Evolutionary conservation across 208 protist species (phyloP).

Genomic region (Balamuthia mandrillaris): DNA sequence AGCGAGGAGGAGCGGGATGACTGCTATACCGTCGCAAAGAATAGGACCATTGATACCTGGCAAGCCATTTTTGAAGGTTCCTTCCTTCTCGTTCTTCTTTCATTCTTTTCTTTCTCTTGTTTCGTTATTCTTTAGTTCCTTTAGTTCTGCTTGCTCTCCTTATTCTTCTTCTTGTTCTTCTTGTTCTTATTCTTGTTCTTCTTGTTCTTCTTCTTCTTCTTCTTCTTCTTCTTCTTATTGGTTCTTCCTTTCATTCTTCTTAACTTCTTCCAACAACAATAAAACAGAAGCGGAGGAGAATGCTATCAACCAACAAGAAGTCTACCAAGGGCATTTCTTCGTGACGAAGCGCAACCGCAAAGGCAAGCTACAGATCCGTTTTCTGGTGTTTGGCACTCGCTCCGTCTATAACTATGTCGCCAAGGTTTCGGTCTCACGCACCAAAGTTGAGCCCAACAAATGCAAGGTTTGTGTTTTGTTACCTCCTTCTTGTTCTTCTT

Average conservation of each 20-base stretch:
- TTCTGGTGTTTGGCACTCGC: neutral
- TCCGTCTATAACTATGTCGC: slow-evolving; percentile 4
- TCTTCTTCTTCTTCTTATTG: too few species aligned
- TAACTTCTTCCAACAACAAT: too few species aligned
- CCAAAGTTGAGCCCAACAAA: neutral
- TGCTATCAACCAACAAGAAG: neutral
- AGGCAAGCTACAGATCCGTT: slow-evolving; percentile 15
- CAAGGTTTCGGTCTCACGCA: neutral
- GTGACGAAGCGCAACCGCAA: slow-evolving; percentile 22
- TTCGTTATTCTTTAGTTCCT: too few species aligned
- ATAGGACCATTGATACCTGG: neutral
- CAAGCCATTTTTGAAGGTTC: neutral
- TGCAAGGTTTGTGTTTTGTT: neutral
- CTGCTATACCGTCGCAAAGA: neutral
- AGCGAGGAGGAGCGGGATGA: neutral
- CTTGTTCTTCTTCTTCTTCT: too few species aligned
- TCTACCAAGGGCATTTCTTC: slow-evolving; percentile 3
- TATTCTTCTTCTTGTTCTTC: too few species aligned
- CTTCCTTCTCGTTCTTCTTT: neutral
- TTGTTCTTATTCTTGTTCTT: too few species aligned
- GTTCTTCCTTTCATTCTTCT: too few species aligned
- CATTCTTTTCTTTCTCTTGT: neutral
- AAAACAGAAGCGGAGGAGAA: too few species aligned
- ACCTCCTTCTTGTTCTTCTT: too few species aligned
- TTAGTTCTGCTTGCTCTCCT: too few species aligned